phyloP scores from a whole-genome alignment of 345 rosid genomes.

The Chamaenerion angustifolium region DNA sequence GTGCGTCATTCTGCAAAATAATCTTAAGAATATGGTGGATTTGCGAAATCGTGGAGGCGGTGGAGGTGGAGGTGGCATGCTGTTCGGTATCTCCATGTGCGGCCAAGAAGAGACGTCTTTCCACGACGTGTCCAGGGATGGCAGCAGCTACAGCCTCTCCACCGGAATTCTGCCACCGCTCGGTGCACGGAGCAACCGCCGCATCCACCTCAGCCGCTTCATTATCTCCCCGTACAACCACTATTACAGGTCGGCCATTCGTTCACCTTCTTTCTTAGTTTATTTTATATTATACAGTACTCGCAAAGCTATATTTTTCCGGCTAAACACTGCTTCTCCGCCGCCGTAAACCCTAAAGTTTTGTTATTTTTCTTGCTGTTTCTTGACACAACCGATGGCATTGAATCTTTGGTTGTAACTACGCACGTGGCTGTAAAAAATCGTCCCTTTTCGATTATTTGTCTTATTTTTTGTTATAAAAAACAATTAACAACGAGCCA shows the following conservation, averaged over 20 bases:
- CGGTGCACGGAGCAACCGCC: conserved; percentile 74
- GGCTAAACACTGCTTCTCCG: not conserved
- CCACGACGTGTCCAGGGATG: conserved; percentile 67
- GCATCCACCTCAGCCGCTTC: conserved; percentile 48
- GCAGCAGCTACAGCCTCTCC: conserved; percentile 78
- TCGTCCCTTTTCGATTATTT: too few relatives aligned
- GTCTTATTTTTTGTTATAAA: too few relatives aligned
- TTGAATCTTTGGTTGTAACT: too few relatives aligned
- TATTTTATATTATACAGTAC: not conserved
- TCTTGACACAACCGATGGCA: too few relatives aligned
- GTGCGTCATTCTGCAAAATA: not conserved
- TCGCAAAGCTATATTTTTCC: not conserved
- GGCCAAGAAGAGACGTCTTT: conserved; percentile 37
- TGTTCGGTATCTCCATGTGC: conserved; percentile 27
- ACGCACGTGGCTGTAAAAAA: too few relatives aligned
- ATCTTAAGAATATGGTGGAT: conserved; percentile 10
- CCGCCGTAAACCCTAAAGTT: too few relatives aligned
- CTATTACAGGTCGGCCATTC: conserved; percentile 46
- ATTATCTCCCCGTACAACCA: conserved; percentile 72
- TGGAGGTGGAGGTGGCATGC: not conserved
- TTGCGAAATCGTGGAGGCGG: conserved; percentile 10
- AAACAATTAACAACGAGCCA: too few relatives aligned
- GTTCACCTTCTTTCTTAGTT: not conserved
- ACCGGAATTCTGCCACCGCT: conserved; percentile 82
- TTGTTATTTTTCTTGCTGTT: too few relatives aligned